Conservation (phyloP, 108 stramenopile species). For the Asterionellopsis glacialis region DNA sequence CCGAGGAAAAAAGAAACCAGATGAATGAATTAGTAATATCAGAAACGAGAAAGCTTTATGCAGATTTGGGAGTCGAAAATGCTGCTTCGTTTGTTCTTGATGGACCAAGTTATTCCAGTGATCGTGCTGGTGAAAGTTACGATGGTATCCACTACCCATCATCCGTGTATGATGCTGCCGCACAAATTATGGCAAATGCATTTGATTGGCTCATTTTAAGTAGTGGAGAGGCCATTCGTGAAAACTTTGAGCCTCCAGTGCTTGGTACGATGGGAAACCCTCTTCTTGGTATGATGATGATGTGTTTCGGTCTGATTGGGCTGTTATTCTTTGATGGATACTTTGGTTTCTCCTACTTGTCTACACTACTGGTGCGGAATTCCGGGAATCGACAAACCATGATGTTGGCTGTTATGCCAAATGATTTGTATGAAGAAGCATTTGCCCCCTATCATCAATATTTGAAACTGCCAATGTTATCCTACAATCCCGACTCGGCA, state of each 20-base stretch:
- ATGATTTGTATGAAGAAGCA: conserved; percentile 17
- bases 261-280: conserved; percentile 22
- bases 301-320: conserved; percentile 33
- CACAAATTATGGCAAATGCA: conserved; percentile 17
- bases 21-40: conserved; percentile 40
- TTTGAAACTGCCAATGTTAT: conserved; percentile 4
- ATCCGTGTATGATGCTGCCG: conserved; percentile 37
- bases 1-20: conserved; percentile 37
- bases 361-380: conserved; percentile 18
- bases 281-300: conserved; percentile 36
- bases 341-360: conserved; percentile 38
- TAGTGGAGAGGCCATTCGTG: conserved; percentile 1
- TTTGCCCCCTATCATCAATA: conserved; percentile 12
- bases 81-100: conserved; percentile 38
- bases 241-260: conserved; percentile 1
- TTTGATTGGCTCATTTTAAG: conserved; percentile 22
- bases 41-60: conserved; percentile 30
- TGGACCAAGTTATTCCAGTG: conserved; percentile 30
- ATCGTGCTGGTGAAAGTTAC: conserved; percentile 26
- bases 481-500: too few relatives aligned
- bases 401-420: conserved; percentile 5
- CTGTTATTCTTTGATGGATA: conserved; percentile 51
- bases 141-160: conserved; percentile 49
- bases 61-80: conserved; percentile 19
- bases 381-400: not conserved